Evolutionary conservation across 2,329 filamentous ascomycete genomes (phyloP), one percentile per base, ranked within the genome.

Genomic region (Pseudogymnoascus verrucosus): DNA sequence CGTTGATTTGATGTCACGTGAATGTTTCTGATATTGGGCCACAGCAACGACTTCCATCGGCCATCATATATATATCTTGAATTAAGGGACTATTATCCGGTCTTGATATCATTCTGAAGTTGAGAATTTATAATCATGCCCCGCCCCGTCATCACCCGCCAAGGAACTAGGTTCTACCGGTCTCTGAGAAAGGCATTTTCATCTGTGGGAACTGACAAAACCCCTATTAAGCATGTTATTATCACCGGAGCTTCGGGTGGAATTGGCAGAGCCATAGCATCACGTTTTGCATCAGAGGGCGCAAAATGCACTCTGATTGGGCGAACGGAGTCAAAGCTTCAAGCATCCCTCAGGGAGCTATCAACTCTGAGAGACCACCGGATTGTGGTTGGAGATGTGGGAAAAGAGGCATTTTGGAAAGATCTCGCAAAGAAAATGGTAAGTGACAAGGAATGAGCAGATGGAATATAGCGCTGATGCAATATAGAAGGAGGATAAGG

Each of bases 241-340:
- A 79, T 92, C 61, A 89, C 89, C 2, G 89, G 89, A 59, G 89
- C 82, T 19, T 88, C 87, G 47, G 85, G 87, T 19, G 85, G 87
- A 62, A 91, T 92, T 68, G 89, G 89, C 51, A 78, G 80, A 44
- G 83, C 84, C 61, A 88, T 92, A 63, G 88, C 89, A 8, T 74
- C 77, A 39, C 79, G 82, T n/a, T 89, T 92, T 70, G 84, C 88
- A 19, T 71, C 73, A 62, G 80, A 86, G 64, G 88, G 87, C 34
- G 86, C 82, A 40, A 74, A 76, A 26, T 81, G 84, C 66, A 81
- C 86, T 14, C 78, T 91, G 8, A 78, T 90, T 19, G 86, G 85
- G 51, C 82, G 88, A 65, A 79, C 73, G 51, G 72, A 77, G 8
- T 74, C 78, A 67, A 76, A 91, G 11, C 81, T 96, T 1, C 80